Evolutionary conservation across 148 eudicot species (phyloP).

Genomic region (Silene latifolia): DNA sequence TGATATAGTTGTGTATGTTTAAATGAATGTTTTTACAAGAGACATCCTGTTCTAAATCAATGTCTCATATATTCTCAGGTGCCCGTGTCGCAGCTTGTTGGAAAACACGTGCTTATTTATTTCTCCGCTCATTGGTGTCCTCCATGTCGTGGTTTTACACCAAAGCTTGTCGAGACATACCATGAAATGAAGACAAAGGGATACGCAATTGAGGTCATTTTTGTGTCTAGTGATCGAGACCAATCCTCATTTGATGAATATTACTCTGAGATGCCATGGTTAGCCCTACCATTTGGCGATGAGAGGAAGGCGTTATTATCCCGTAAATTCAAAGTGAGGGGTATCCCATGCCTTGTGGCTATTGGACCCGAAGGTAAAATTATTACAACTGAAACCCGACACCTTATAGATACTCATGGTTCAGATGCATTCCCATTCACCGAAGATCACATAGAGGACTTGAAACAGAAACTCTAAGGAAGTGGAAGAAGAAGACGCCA

Average conservation of each 20-base stretch:
- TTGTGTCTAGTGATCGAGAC: constrained; percentile 48
- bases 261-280: constrained; percentile 51
- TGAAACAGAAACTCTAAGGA: constrained; percentile 25
- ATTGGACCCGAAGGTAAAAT: constrained; percentile 42
- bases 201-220: constrained; percentile 42
- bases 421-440: constrained; percentile 54
- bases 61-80: constrained; percentile 28
- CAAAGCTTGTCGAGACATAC: constrained; percentile 46
- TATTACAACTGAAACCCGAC: constrained; percentile 38
- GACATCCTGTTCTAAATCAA: too few species aligned
- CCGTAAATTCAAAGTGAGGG: constrained; percentile 39
- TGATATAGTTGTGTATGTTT: too few species aligned
- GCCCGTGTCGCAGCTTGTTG: constrained; percentile 45
- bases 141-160: constrained; percentile 54
- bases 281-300: constrained; percentile 55
- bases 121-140: constrained; percentile 69
- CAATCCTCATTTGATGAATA: constrained; percentile 38
- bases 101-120: constrained; percentile 51
- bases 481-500: constrained; percentile 21
- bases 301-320: constrained; percentile 32
- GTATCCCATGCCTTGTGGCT: constrained; percentile 45
- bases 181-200: constrained; percentile 49
- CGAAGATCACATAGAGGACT: constrained; percentile 34
- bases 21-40: too few species aligned
- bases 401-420: constrained; percentile 36